Percentiles rank a stretch among this genome's conserved stretches.
Conservation (phyloP, 371 early-diverging fungal genomes). For the Mortierella sp. region DNA sequence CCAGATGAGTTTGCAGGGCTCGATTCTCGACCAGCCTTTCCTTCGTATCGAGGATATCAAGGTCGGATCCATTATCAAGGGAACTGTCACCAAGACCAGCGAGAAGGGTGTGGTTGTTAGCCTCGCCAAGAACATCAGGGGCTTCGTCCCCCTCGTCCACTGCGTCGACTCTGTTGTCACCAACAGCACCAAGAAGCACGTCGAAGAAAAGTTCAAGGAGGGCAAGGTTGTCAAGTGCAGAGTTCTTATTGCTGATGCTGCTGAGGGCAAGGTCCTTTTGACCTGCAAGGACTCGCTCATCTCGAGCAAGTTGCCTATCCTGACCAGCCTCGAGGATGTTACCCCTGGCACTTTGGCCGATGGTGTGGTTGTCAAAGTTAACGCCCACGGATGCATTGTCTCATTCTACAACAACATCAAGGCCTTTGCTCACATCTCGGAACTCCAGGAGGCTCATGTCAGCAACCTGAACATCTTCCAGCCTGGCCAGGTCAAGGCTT, state of each 20-base stretch:
- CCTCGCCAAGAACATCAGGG: conserved; percentile 75
- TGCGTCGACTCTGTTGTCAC: conserved; percentile 82
- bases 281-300: conserved; percentile 89
- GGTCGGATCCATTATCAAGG: conserved; percentile 77
- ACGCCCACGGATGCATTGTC: conserved; percentile 79
- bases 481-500: conserved; percentile 86
- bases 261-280: conserved; percentile 69
- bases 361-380: conserved; percentile 75
- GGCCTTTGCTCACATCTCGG: conserved; percentile 77
- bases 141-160: conserved; percentile 79
- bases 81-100: conserved; percentile 63
- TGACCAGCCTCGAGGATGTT: conserved; percentile 70
- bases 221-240: conserved; percentile 78
- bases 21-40: conserved; percentile 77
- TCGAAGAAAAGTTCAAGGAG: conserved; percentile 71
- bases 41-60: conserved; percentile 78
- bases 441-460: conserved; percentile 72
- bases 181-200: conserved; percentile 76
- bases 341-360: conserved; percentile 71
- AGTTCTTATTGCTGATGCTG: conserved; percentile 74
- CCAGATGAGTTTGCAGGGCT: conserved; percentile 78
- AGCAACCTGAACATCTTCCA: conserved; percentile 67
- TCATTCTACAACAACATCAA: conserved; percentile 81
- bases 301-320: conserved; percentile 74
- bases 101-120: conserved; percentile 76